Percentiles rank a stretch among this genome's conserved stretches.
Evolutionary conservation across 1,284 basidiomycete genomes (phyloP).

Genomic region (Flammula alnicola): DNA sequence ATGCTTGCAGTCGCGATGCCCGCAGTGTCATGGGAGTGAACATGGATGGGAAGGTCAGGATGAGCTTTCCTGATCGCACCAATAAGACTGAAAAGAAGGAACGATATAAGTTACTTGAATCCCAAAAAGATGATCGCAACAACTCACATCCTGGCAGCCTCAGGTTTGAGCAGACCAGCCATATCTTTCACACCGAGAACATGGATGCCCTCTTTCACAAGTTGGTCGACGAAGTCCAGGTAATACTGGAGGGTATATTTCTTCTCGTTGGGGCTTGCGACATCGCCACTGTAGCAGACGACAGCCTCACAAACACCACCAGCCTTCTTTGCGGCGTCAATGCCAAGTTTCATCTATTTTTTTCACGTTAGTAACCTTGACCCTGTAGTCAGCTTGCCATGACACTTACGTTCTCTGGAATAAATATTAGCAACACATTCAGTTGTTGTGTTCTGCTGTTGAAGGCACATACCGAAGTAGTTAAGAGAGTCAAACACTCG

Average conservation of each 20-base stretch:
- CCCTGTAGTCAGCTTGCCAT: constrained; percentile 3
- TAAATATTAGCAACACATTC: constrained; percentile 12
- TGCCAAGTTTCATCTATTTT: constrained; percentile 88
- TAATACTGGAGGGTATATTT: constrained; percentile 99
- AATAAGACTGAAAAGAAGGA: constrained; percentile 66
- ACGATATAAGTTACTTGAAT: constrained; percentile 6
- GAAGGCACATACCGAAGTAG: constrained; percentile 80
- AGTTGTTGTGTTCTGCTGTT: constrained; percentile 7
- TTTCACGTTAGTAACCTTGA: constrained; percentile 11
- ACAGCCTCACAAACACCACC: constrained; percentile 98
- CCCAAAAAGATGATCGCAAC: neutral
- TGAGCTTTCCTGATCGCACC: constrained; percentile 94
- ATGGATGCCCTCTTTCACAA: constrained; percentile 96
- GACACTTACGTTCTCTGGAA: constrained; percentile 63
- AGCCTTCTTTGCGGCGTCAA: constrained; percentile 99
- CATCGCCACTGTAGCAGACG: constrained; percentile 99
- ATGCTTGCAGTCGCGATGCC: constrained; percentile 97
- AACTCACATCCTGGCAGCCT: constrained; percentile 85
- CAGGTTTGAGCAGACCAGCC: constrained; percentile 97
- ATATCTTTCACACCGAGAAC: constrained; percentile 99
- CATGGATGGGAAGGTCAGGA: constrained; percentile 98
- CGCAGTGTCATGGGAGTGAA: constrained; percentile 99
- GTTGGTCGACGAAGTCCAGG: constrained; percentile 92
- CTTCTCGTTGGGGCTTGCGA: constrained; percentile 92
- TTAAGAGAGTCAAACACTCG: constrained; percentile 99